Conservation (phyloP, 176 grass and related monocot genomes). For the Bothriochloa decipiens region DNA sequence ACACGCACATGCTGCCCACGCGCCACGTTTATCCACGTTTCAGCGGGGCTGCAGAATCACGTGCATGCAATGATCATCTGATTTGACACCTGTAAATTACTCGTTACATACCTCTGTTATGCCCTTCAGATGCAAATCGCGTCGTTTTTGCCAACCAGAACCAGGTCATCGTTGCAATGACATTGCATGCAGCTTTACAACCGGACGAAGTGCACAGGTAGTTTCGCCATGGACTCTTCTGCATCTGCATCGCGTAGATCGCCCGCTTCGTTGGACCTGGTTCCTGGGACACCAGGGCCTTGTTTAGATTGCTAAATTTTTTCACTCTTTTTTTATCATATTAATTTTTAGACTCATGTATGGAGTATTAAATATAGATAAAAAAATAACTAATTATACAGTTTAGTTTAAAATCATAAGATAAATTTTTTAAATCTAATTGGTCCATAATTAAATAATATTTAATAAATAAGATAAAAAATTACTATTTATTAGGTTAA, state of each 20-base stretch:
- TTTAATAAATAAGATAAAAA: too few species aligned
- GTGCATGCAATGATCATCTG: not conserved
- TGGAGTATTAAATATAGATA: too few species aligned
- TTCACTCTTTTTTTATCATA: too few species aligned
- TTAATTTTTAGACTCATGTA: too few species aligned
- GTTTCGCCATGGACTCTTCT: not conserved
- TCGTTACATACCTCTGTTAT: not conserved
- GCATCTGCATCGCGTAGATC: not conserved
- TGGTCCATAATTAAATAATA: too few species aligned
- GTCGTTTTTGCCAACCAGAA: not conserved
- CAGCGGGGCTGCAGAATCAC: not conserved
- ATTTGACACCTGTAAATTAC: not conserved
- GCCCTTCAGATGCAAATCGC: not conserved
- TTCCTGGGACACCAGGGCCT: slow-evolving; percentile 1
- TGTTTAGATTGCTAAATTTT: too few species aligned
- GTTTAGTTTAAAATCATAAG: too few species aligned
- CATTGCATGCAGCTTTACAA: not conserved
- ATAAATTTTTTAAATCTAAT: too few species aligned
- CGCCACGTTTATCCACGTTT: slow-evolving; percentile 2
- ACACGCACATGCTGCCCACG: not conserved
- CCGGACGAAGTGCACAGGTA: not conserved
- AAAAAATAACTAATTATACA: too few species aligned
- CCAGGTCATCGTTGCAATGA: not conserved
- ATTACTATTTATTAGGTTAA: too few species aligned
- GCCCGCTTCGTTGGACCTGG: slow-evolving; percentile 35